Evolutionary conservation across 371 early-diverging fungal genomes (phyloP).

Genomic region (Dichotomocladium elegans): DNA sequence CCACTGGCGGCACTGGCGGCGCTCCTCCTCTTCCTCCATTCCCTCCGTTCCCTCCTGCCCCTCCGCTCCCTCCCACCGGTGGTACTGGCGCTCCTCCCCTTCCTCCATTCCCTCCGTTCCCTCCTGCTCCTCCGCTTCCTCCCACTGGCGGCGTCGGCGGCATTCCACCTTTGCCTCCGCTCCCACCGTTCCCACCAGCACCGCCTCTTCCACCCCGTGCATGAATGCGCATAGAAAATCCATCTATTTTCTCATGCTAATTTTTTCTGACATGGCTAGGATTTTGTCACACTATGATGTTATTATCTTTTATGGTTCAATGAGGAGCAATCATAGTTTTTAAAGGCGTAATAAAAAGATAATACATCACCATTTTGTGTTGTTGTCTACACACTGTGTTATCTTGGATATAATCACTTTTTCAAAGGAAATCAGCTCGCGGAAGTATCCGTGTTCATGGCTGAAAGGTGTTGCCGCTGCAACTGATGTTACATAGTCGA

Average conservation of each 20-base stretch:
- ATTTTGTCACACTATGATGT: too few relatives aligned
- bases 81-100: background rate
- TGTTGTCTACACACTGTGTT: too few relatives aligned
- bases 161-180: background rate
- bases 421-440: too few relatives aligned
- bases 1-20: too few relatives aligned
- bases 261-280: too few relatives aligned
- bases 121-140: background rate
- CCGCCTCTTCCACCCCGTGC: background rate
- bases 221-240: too few relatives aligned
- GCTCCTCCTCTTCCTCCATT: background rate
- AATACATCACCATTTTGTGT: too few relatives aligned
- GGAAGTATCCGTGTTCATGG: background rate
- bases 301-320: too few relatives aligned
- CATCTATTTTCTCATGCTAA: too few relatives aligned
- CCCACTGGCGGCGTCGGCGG: background rate
- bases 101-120: background rate
- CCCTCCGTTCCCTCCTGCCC: background rate
- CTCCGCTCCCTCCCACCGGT: background rate
- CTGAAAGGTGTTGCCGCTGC: background rate
- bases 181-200: background rate
- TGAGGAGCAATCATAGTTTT: too few relatives aligned
- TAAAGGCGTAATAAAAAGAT: too few relatives aligned
- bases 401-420: too few relatives aligned
- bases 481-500: background rate